These are phyloP conservation scores for Torrubiella hemipterigena DNA, from an alignment of 2,329 filamentous ascomycete genomes.

Conservation along the genomic window DNA sequence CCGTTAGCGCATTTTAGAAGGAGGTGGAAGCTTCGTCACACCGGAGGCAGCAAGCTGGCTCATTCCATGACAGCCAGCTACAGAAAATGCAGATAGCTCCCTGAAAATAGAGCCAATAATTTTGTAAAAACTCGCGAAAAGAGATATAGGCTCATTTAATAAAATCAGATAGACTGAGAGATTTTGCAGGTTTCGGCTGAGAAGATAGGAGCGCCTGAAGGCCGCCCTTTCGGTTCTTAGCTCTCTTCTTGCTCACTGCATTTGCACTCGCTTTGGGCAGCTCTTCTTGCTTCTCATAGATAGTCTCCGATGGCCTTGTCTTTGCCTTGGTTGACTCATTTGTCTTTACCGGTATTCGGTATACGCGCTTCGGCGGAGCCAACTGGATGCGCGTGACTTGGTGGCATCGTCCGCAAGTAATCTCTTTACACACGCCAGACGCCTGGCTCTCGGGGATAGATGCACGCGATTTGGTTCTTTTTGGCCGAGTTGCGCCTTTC, in stretches of 20 bases:
- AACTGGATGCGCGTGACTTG: constrained; percentile 29
- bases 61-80: too few species aligned
- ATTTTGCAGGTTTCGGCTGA: constrained; percentile 29
- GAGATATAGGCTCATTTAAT: constrained; percentile 19
- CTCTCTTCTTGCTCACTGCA: constrained; percentile 51
- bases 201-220: constrained; percentile 51
- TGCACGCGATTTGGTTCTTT: too few species aligned
- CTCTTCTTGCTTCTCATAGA: too few species aligned
- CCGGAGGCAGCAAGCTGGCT: too few species aligned
- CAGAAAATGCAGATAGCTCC: too few species aligned
- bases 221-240: constrained; percentile 52
- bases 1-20: constrained; percentile 1
- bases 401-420: constrained; percentile 33
- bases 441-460: too few species aligned
- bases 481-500: constrained; percentile 11
- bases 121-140: too few species aligned
- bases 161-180: constrained; percentile 44
- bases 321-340: too few species aligned
- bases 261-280: constrained; percentile 30
- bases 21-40: constrained; percentile 5
- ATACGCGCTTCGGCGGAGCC: constrained; percentile 20
- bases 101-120: not conserved
- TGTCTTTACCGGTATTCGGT: too few species aligned
- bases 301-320: too few species aligned
- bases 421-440: constrained; percentile 21